A percentile compares a stretch with the other conserved stretches of the same genome.
Conservation (phyloP, 202 grass and related monocot genomes). For the Tripidium arundinaceum region DNA sequence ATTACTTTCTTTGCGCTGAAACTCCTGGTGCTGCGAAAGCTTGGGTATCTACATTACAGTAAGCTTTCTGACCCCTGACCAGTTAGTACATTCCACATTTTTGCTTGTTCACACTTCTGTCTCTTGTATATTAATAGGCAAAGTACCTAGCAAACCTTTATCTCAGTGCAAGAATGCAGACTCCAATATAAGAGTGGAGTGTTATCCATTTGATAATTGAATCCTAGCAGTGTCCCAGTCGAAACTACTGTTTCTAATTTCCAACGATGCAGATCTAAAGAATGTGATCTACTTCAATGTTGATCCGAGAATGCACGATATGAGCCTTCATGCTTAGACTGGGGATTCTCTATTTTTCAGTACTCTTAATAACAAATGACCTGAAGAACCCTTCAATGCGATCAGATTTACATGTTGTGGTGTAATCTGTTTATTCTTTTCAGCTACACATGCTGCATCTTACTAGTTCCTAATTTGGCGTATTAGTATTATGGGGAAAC, state of each 20-base stretch:
- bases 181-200: too few species aligned
- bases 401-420: conserved; percentile 4
- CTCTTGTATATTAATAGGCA: too few species aligned
- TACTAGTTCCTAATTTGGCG: not conserved
- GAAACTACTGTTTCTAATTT: not conserved
- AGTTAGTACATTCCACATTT: too few species aligned
- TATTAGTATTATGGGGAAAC: not conserved
- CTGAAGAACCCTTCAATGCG: not conserved
- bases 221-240: not conserved
- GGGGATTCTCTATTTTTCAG: not conserved
- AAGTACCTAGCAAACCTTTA: too few species aligned
- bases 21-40: too few species aligned
- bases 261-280: not conserved
- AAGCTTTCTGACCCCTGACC: too few species aligned
- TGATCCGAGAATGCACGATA: not conserved
- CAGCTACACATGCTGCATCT: not conserved
- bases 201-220: too few species aligned
- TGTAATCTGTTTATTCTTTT: not conserved
- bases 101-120: too few species aligned
- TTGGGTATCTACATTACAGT: too few species aligned
- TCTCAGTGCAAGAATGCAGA: too few species aligned
- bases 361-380: conserved; percentile 6
- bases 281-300: conserved; percentile 1
- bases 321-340: conserved; percentile 3
- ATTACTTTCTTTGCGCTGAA: too few species aligned